Evolutionary conservation across 2,329 filamentous ascomycete genomes (phyloP).

Genomic region (Fusarium chuoi): DNA sequence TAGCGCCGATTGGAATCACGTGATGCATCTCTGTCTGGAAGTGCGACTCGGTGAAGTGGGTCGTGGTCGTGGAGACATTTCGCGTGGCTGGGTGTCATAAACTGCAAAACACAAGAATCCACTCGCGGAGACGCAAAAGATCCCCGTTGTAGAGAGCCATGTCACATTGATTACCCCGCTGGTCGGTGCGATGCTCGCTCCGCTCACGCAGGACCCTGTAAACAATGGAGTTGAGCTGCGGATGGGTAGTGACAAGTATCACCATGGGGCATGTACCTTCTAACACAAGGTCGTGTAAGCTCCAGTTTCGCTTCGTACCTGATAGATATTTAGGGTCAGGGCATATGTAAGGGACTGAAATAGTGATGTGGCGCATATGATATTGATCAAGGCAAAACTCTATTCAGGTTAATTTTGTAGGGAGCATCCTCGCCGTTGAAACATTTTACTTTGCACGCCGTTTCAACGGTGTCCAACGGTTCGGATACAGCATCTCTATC

Average conservation of each 20-base stretch:
- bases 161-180: conserved; percentile 34
- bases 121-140: conserved; percentile 29
- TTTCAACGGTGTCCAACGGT: conserved; percentile 20
- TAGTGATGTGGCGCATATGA: conserved; percentile 23
- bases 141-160: conserved; percentile 32
- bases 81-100: conserved; percentile 25
- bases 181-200: conserved; percentile 30
- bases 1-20: conserved; percentile 31
- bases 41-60: background rate
- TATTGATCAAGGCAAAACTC: conserved; percentile 10
- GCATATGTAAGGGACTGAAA: background rate
- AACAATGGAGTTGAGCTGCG: conserved; percentile 15
- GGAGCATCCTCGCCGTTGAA: background rate
- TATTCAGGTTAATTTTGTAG: conserved; percentile 9
- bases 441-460: conserved; percentile 7
- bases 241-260: conserved; percentile 22
- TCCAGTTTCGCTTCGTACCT: conserved; percentile 4
- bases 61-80: background rate
- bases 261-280: conserved; percentile 5
- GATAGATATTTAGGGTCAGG: background rate
- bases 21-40: background rate
- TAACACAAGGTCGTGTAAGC: conserved; percentile 3
- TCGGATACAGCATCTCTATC: conserved; percentile 7
- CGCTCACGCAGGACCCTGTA: conserved; percentile 30
- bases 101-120: conserved; percentile 35